phyloP scores from a whole-genome alignment of 1,139 yeast genomes.

The Yamadazyma siamensis region DNA sequence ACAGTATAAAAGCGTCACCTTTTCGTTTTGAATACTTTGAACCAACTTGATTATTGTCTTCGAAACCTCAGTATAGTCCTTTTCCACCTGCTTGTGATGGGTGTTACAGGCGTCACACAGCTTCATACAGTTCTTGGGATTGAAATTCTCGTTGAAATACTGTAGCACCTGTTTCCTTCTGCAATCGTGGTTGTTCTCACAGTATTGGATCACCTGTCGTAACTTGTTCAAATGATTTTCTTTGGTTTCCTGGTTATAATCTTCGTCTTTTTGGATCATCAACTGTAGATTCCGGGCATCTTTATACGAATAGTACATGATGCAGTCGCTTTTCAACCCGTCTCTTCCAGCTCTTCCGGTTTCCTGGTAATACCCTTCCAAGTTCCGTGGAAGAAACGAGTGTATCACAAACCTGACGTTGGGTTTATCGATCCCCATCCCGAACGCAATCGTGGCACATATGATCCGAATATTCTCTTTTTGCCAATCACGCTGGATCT shows the following conservation, averaged over 20 bases:
- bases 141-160: slow-evolving; percentile 82
- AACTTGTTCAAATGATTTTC: slow-evolving; percentile 78
- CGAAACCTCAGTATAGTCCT: slow-evolving; percentile 71
- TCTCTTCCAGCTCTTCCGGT: slow-evolving; percentile 99
- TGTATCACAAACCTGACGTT: slow-evolving; percentile 92
- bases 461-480: slow-evolving; percentile 64
- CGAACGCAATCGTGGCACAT: slow-evolving; percentile 97
- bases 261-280: slow-evolving; percentile 75
- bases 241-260: slow-evolving; percentile 58
- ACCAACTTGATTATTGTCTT: slow-evolving; percentile 59
- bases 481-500: slow-evolving; percentile 83
- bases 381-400: slow-evolving; percentile 80
- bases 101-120: slow-evolving; percentile 84
- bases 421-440: slow-evolving; percentile 98
- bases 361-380: slow-evolving; percentile 96
- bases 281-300: slow-evolving; percentile 75
- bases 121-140: slow-evolving; percentile 60
- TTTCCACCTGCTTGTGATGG: slow-evolving; percentile 45
- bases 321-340: slow-evolving; percentile 76
- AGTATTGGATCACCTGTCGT: slow-evolving; percentile 83
- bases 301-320: slow-evolving; percentile 72
- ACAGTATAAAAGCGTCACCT: slow-evolving; percentile 75
- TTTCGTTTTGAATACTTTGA: slow-evolving; percentile 48
- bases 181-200: slow-evolving; percentile 90
- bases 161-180: slow-evolving; percentile 84